These are phyloP conservation scores for Sporothrix pallida DNA, from an alignment of 2,329 filamentous ascomycete genomes.

Conservation along the genomic window DNA sequence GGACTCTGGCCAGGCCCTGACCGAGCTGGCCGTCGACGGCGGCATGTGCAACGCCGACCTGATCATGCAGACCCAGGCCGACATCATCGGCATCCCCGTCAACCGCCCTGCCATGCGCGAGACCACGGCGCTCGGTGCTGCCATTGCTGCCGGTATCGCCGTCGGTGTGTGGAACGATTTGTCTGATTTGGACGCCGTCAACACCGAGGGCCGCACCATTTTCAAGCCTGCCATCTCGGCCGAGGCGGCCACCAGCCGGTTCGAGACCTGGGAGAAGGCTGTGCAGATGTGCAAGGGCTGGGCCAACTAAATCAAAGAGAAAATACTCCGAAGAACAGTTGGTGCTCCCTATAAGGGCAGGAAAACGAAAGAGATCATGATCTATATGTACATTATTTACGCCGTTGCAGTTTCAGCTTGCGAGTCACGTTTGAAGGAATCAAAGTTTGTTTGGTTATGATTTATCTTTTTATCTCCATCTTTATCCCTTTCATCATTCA, in stretches of 20 bases:
- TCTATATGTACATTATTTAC: constrained; percentile 16
- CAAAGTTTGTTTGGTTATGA: background rate
- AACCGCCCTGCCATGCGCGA: constrained; percentile 87
- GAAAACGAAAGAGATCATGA: background rate
- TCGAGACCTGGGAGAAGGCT: constrained; percentile 61
- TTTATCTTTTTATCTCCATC: background rate
- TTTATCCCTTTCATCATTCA: too few relatives aligned
- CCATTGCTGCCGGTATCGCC: constrained; percentile 87
- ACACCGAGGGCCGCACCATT: constrained; percentile 69
- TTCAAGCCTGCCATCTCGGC: constrained; percentile 70
- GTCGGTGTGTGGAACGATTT: constrained; percentile 78
- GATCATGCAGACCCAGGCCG: constrained; percentile 89
- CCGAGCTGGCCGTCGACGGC: constrained; percentile 81
- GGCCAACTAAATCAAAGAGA: constrained; percentile 43
- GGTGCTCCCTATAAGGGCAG: background rate
- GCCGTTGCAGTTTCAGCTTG: constrained; percentile 8
- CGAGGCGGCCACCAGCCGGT: constrained; percentile 50
- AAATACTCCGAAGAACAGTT: background rate
- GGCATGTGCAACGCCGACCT: constrained; percentile 88
- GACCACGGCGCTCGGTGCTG: constrained; percentile 85
- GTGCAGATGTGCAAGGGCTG: constrained; percentile 64
- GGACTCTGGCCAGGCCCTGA: constrained; percentile 77
- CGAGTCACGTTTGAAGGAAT: background rate
- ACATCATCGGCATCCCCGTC: constrained; percentile 81
- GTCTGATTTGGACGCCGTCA: constrained; percentile 74